Percentiles rank a stretch among this genome's conserved stretches.
Evolutionary conservation across 306 rosid species (phyloP).

Genomic region (Lathyrus sativus): DNA sequence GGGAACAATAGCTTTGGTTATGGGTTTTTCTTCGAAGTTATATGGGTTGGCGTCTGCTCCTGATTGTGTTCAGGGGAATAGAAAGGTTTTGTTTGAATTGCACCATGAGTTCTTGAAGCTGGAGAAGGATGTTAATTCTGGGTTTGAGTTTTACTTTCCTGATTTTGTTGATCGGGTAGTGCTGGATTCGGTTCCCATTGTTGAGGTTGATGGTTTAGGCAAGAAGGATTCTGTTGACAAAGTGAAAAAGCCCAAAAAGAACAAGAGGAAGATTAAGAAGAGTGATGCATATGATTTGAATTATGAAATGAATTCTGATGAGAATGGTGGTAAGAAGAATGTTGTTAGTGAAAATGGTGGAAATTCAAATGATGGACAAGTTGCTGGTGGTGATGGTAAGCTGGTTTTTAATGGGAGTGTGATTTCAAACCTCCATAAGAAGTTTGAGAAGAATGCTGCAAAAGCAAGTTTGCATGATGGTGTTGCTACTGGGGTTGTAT

Average conservation of each 20-base stretch:
- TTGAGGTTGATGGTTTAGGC: conserved; percentile 36
- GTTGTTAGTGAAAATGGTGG: conserved; percentile 42
- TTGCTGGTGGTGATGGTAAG: conserved; percentile 12
- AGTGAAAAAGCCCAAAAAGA: conserved; percentile 42
- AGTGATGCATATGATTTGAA: too few relatives aligned
- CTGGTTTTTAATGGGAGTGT: conserved; percentile 51
- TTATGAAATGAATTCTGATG: conserved; percentile 22
- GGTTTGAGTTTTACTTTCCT: conserved; percentile 55
- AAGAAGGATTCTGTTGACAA: conserved; percentile 19
- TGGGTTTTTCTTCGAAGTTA: conserved; percentile 62
- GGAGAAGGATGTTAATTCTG: conserved; percentile 67
- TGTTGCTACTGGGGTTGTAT: conserved; percentile 37
- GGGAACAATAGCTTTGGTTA: conserved; percentile 58
- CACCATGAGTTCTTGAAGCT: conserved; percentile 71
- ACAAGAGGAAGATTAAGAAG: conserved; percentile 35
- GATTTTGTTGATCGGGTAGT: conserved; percentile 48
- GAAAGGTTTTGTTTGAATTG: conserved; percentile 67
- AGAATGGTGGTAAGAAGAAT: conserved; percentile 32
- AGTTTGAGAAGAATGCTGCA: conserved; percentile 84
- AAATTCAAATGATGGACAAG: conserved; percentile 36
- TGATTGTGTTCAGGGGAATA: conserved; percentile 76
- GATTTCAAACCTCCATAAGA: conserved; percentile 79
- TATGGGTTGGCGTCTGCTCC: conserved; percentile 75
- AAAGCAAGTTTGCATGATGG: conserved; percentile 65
- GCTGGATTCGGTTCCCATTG: conserved; percentile 60